Base-by-base conservation (phyloP, 495 filamentous ascomycete genomes). In the Pyronema domesticum region DNA sequence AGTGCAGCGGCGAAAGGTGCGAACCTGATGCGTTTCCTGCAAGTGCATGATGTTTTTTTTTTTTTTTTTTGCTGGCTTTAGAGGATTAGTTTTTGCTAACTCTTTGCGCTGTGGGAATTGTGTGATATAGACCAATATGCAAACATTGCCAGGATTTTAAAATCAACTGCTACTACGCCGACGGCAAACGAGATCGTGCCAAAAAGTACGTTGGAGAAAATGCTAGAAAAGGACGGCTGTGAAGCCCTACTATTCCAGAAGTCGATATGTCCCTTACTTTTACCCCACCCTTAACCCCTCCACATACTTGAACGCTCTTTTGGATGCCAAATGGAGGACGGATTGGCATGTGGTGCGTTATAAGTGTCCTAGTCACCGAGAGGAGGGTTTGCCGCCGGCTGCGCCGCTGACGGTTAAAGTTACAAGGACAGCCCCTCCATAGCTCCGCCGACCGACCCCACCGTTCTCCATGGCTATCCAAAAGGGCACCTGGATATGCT, bases 171-270 rank as follows among this genome's bases (percentile, higher is more conserved):
- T 69, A 65, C 49, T 80, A 80, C 62, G 73, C 69, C 1, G 73
- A 76, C 59, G 74, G 75, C 10, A 80, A 78, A 58, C 68, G 76
- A 62, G 78, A 80, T 54, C 70, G 70, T 49, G 74, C 69, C 13
- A 77, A 73, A 61, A 72, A 71, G 76, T 78, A 58, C 47, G 47
- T 50, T 36, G 2, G 10, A 47, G 23, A 30, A 30, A 30, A 30
- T 54, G 68, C 5, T 30, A 30, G 23, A 30, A 30, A 30, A 30
- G 23, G 23, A 30, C 5, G 23, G 23, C 23, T 30, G 23, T 30
- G 23, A 30, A 30, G 23, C 23, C 23, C 5, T 30, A 30, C 23
- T 30, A 30, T 30, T 30, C n/a, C 3, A n/a, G 18, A 36, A 13
- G 6, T 50, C 47, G 47, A 50, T 36, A 30, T 30, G 1, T 36